Evolutionary conservation across 139 green algal genomes (phyloP).

Genomic region (Closterium sp.): DNA sequence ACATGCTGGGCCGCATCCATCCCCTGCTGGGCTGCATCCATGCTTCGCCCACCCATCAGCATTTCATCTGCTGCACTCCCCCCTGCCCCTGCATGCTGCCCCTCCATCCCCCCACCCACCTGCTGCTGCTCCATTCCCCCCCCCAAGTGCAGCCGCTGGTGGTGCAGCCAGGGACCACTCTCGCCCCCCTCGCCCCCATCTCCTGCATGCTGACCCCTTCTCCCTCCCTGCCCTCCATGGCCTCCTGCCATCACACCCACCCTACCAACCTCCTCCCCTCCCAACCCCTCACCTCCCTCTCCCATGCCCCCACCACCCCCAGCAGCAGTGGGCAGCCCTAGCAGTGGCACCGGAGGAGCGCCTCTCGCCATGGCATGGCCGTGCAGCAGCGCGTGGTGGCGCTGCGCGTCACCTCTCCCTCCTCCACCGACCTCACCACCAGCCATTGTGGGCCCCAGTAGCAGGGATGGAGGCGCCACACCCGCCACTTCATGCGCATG

Average conservation of each 20-base stretch:
- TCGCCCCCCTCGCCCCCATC: too few relatives aligned
- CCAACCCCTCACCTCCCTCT: not conserved
- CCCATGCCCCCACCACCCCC: not conserved
- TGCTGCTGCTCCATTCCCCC: not conserved
- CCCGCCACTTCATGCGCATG: too few relatives aligned
- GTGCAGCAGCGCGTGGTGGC: too few relatives aligned
- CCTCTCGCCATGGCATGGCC: too few relatives aligned
- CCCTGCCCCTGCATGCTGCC: not conserved
- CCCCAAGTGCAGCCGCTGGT: not conserved
- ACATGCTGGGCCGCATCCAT: not conserved
- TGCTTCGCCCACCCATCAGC: not conserved
- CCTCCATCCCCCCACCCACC: not conserved
- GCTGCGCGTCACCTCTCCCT: too few relatives aligned
- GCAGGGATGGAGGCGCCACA: too few relatives aligned
- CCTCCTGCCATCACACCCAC: not conserved
- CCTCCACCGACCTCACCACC: too few relatives aligned
- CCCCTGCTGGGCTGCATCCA: not conserved
- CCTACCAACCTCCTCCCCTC: not conserved
- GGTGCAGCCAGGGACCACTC: not conserved
- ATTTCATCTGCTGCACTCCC: not conserved
- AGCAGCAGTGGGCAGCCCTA: too few relatives aligned
- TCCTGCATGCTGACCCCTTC: not conserved
- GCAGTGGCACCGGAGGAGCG: too few relatives aligned
- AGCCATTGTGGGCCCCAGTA: too few relatives aligned
- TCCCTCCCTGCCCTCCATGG: not conserved